Percentiles rank a stretch among this genome's conserved stretches.
phyloP scores from a whole-genome alignment of 2,329 filamentous ascomycete species.

The Colletotrichum tanaceti region DNA sequence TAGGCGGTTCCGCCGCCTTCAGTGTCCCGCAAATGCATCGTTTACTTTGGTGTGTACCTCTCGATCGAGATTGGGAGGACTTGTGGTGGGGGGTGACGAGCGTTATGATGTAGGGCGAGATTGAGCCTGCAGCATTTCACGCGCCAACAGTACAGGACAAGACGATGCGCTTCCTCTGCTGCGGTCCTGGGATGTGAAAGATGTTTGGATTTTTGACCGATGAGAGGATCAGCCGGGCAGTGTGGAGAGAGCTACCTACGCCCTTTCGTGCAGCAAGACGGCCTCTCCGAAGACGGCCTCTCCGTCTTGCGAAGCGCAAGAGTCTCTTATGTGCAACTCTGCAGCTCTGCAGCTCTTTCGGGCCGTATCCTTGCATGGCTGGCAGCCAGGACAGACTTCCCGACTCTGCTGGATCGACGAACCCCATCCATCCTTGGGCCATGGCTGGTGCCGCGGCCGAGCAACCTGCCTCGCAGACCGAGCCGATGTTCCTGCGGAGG shows the following conservation, averaged over 20 bases:
- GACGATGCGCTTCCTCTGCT: slow-evolving; percentile 10
- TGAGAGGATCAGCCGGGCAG: slow-evolving; percentile 25
- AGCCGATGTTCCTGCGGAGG: slow-evolving; percentile 28
- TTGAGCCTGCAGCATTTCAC: slow-evolving; percentile 33
- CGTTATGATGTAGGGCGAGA: slow-evolving; percentile 29
- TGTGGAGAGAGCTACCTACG: slow-evolving; percentile 35
- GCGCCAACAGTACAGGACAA: slow-evolving; percentile 13
- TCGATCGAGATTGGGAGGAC: background rate
- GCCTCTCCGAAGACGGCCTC: background rate
- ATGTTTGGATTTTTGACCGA: slow-evolving; percentile 23
- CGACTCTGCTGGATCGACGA: slow-evolving; percentile 38
- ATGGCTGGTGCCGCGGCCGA: slow-evolving; percentile 34
- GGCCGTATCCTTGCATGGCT: slow-evolving; percentile 36
- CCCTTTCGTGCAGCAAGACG: slow-evolving; percentile 18
- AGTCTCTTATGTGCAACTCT: slow-evolving; percentile 38
- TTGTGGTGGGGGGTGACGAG: slow-evolving; percentile 14
- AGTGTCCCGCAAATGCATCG: slow-evolving; percentile 41
- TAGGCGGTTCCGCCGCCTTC: slow-evolving; percentile 41
- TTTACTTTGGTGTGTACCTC: slow-evolving; percentile 11
- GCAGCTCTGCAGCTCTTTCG: slow-evolving; percentile 13
- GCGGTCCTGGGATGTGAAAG: slow-evolving; percentile 2
- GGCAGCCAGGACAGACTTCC: slow-evolving; percentile 25
- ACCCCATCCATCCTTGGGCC: slow-evolving; percentile 14
- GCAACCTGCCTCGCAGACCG: slow-evolving; percentile 34
- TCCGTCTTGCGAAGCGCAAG: slow-evolving; percentile 23